Base-by-base conservation (phyloP, 805 yeast genomes). In the Ogataea chonburiensis region DNA sequence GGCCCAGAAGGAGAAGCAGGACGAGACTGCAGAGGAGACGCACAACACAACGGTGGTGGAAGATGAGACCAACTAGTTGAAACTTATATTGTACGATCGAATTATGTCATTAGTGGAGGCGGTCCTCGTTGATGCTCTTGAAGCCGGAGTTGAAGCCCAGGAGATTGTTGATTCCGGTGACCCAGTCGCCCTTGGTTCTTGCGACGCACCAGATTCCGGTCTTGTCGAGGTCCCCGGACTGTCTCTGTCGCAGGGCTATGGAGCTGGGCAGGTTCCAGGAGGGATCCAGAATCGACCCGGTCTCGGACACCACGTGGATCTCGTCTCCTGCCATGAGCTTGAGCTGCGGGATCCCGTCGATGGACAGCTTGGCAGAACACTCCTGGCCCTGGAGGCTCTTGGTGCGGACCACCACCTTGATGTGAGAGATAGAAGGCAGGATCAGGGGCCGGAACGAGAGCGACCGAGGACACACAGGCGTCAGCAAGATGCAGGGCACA, bases 401-500 rank as follows among this genome's bases (percentile, higher is more conserved):
- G n/a, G 73, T 65, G 3, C 76, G 68, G 12, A 84, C 69, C 50
- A 72, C 71, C 24, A 85, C 70, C 62, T 71, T 74, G 14, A 91
- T 79, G 49, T 81, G 86, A 3, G 94, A 79, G 3, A 82, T 71
- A 17, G 81, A 70, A 0, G 98, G 97, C 37, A 89, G 67, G 5
- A 89, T 71, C 31, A 89, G 63, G 4, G 97, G 98, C 53, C 98
- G 66, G 58, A 89, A 89, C n/a, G 93, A 82, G 18, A 89, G 67
- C 10, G 95, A 84, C 39, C 96, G 64, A 6, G 98, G 97, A 55
- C 96, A 88, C 33, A 89, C 86, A 8, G 97, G 97, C 0, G 96
- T 85, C 20, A 89, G 60, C 30, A 89, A 63, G 8, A 86, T 80
- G 42, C 93, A 81, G 11, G 87, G 82, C 7, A 89, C 95, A 34